These are phyloP conservation scores for Chamaecyparis obtusa DNA, from an alignment of 75 land plant species.

Conservation along the genomic window DNA sequence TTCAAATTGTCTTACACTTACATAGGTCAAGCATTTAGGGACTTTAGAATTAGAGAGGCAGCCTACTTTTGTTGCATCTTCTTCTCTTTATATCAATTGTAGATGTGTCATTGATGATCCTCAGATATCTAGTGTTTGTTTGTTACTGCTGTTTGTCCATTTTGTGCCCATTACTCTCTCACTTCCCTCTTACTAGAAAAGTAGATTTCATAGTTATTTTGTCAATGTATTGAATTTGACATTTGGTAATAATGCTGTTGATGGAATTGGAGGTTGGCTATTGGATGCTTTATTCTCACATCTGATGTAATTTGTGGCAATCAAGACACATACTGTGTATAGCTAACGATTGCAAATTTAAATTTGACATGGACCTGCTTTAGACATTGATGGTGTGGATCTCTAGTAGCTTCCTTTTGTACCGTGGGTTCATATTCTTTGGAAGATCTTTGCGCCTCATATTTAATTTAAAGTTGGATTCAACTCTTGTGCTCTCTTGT, in stretches of 20 bases:
- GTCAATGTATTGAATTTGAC: not conserved
- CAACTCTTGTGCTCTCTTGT: not conserved
- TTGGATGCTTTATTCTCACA: not conserved
- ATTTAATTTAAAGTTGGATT: not conserved
- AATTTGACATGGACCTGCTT: not conserved
- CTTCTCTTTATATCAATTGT: not conserved
- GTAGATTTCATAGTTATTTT: not conserved
- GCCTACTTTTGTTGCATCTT: not conserved
- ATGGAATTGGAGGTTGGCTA: not conserved
- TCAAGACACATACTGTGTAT: not conserved
- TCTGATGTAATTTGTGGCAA: not conserved
- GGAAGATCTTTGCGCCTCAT: not conserved
- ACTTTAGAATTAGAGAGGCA: not conserved
- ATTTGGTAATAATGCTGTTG: not conserved
- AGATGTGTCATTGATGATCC: not conserved
- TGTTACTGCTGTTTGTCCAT: slow-evolving; percentile 5
- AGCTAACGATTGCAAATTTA: not conserved
- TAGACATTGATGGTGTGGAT: not conserved
- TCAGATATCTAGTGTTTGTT: not conserved
- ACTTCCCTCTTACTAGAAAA: not conserved
- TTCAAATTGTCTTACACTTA: not conserved
- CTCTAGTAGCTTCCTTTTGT: not conserved
- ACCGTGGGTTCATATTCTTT: not conserved
- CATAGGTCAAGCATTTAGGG: not conserved
- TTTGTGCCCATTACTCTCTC: not conserved